Base-by-base conservation (phyloP, 1,284 basidiomycete species). In the Microstroma glucosiphilum region DNA sequence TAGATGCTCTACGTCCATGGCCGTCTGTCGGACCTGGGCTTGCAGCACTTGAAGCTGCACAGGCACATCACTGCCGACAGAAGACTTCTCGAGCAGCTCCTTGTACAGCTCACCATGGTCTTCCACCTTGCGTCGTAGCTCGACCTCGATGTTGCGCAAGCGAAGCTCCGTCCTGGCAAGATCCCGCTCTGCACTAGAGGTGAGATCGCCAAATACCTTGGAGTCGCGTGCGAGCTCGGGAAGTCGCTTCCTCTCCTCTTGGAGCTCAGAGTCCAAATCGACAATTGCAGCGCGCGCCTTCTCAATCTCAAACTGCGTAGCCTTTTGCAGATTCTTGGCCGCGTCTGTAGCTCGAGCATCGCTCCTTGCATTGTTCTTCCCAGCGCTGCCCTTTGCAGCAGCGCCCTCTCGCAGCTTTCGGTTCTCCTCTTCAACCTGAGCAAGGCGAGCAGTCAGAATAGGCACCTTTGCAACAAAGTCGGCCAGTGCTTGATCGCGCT, bases 21-120 rank as follows among this genome's bases (percentile, higher is more conserved):
- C 62, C 0, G 67, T 63, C 11, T 63, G 43, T n/a, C 66, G 60
- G 57, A 71, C 66, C 48, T 66, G 63, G 7, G 61, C 59, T 8
- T 70, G 60, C 12, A 73, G 62, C 19, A 53, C 63, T n/a, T 69
- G 64, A 19, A 67, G 56, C 53, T 66, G 62, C 8, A 40, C 42
- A 40, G 68, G 57, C 6, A 4, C 48, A 42, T 56, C 60, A 1
- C 46, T 57, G 30, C 49, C n/a, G 48, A 60, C 43, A 60, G 15
- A 6, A 2, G 68, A 61, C 12, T 58, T 56, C 41, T 69, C 62
- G 58, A 61, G 53, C 56, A 69, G 59, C 60, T 72, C 69, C 19
- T 66, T 55, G 21, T 70, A 57, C 46, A 72, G 62, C 51, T 63
- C 62, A n/a, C 60, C 64, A 62, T 66, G 66, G 30, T 69, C 62